phyloP scores from a whole-genome alignment of 768 basidiomycete genomes.

The Mrakia hoshinonis region DNA sequence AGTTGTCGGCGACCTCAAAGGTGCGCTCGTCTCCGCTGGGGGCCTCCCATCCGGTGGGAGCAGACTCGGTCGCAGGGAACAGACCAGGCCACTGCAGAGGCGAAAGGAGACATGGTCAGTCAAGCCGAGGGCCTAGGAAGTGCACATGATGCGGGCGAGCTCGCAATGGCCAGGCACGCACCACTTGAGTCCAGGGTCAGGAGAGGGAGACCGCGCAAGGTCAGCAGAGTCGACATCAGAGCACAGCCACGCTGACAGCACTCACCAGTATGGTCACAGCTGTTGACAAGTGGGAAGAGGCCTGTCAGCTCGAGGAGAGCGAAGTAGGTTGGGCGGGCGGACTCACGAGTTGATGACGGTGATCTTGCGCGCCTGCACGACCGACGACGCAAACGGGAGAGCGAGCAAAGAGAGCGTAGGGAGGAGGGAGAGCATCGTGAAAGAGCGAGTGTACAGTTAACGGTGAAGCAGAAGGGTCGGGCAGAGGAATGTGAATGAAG shows the following conservation, averaged over 20 bases:
- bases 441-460: not conserved
- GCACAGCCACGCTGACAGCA: too few species aligned
- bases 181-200: too few species aligned
- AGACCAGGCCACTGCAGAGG: not conserved
- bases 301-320: not conserved
- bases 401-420: not conserved
- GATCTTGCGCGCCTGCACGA: not conserved
- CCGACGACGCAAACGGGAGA: not conserved
- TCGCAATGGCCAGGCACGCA: too few species aligned
- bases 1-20: not conserved
- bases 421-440: not conserved
- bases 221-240: too few species aligned
- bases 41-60: not conserved
- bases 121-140: not conserved
- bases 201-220: too few species aligned
- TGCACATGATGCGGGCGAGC: too few species aligned
- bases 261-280: not conserved
- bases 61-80: not conserved
- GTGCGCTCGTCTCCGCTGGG: not conserved
- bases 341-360: not conserved
- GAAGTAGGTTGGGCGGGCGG: not conserved
- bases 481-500: too few species aligned
- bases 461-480: too few species aligned
- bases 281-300: not conserved
- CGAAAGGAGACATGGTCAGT: not conserved